phyloP scores from a whole-genome alignment of 1,284 basidiomycete species.

The Ustilago lituana region DNA sequence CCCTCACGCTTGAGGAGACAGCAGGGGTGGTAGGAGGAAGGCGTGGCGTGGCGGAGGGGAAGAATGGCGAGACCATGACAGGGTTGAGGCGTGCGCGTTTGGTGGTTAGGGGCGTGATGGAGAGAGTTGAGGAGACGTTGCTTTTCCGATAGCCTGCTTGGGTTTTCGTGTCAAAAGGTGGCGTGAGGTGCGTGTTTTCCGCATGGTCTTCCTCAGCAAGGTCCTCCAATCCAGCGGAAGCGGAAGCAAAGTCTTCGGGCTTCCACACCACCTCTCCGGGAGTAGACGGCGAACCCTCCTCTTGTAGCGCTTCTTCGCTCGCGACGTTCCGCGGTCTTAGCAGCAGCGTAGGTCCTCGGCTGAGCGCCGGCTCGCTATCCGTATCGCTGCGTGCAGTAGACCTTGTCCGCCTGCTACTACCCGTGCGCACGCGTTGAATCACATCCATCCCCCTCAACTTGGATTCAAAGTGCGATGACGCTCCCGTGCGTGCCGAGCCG shows the following conservation, averaged over 20 bases:
- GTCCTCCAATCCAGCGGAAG: slow-evolving; percentile 15
- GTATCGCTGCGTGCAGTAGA: slow-evolving; percentile 39
- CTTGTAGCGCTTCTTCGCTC: slow-evolving; percentile 7
- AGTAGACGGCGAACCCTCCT: too few relatives aligned
- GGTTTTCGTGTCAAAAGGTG: too few relatives aligned
- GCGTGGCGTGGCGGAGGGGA: slow-evolving; percentile 24
- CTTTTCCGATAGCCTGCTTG: background rate
- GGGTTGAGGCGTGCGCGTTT: slow-evolving; percentile 55
- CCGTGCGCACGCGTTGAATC: slow-evolving; percentile 54
- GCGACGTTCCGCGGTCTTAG: slow-evolving; percentile 30
- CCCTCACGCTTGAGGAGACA: slow-evolving; percentile 31
- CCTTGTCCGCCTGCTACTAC: slow-evolving; percentile 40
- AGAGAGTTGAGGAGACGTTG: slow-evolving; percentile 50
- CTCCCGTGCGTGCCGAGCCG: slow-evolving; percentile 47
- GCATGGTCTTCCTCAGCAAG: slow-evolving; percentile 7
- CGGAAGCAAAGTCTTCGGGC: too few relatives aligned
- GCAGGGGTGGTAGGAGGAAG: background rate
- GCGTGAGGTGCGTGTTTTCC: too few relatives aligned
- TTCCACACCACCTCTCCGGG: slow-evolving; percentile 43
- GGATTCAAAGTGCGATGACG: slow-evolving; percentile 52
- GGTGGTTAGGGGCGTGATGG: slow-evolving; percentile 57
- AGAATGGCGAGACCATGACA: slow-evolving; percentile 46
- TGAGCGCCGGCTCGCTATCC: slow-evolving; percentile 27
- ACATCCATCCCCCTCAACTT: slow-evolving; percentile 56
- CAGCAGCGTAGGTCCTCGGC: slow-evolving; percentile 34